phyloP scores from a whole-genome alignment of 2,329 filamentous ascomycete genomes.

The Hypoxylon sp. region DNA sequence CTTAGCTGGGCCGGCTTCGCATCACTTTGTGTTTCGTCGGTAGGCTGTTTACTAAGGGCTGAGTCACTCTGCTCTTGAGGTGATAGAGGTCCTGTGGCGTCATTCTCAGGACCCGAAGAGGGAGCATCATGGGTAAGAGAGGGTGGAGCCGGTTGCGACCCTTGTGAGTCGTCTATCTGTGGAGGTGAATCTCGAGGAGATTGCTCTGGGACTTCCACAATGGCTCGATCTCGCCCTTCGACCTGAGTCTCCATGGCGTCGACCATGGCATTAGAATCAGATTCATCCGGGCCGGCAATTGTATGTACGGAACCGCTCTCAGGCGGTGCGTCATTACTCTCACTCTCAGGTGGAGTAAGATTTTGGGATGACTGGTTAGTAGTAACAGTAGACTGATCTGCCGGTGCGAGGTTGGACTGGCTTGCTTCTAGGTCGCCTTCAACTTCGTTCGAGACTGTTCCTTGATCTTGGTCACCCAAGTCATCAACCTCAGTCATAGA shows the following conservation, averaged over 20 bases:
- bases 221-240: constrained; percentile 21
- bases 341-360: constrained; percentile 2
- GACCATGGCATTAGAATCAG: neutral
- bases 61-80: constrained; percentile 11
- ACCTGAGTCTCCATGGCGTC: constrained; percentile 3
- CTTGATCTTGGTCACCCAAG: neutral
- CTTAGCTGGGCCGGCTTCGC: constrained; percentile 36
- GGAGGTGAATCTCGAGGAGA: constrained; percentile 40
- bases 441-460: constrained; percentile 1
- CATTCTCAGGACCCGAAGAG: constrained; percentile 28
- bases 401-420: neutral
- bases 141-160: constrained; percentile 39
- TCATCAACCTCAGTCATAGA: constrained; percentile 27
- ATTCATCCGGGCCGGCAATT: neutral
- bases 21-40: constrained; percentile 45
- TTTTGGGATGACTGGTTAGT: constrained; percentile 7
- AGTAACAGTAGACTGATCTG: neutral
- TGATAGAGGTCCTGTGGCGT: constrained; percentile 10
- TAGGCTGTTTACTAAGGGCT: constrained; percentile 37
- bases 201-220: constrained; percentile 40
- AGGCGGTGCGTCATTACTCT: neutral
- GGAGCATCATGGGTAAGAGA: constrained; percentile 38
- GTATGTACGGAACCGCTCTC: neutral
- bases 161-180: constrained; percentile 44
- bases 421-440: neutral